These are phyloP conservation scores for Fusarium nodosum DNA, from an alignment of 2,329 filamentous ascomycete genomes.

Conservation along the genomic window DNA sequence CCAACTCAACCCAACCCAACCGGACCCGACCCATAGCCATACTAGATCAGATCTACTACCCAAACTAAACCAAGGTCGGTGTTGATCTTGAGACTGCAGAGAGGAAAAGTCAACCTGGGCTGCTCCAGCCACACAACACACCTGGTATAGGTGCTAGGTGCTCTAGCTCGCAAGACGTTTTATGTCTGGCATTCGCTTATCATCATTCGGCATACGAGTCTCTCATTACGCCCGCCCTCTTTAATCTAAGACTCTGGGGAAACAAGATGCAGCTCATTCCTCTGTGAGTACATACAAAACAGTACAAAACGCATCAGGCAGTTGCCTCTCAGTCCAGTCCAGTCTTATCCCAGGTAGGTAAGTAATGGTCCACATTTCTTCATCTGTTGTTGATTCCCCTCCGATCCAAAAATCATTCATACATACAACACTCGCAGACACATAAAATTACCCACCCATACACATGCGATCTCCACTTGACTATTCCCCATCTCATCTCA, in stretches of 20 bases:
- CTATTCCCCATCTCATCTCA: constrained; percentile 39
- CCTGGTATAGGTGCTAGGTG: not conserved
- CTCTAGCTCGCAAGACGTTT: constrained; percentile 9
- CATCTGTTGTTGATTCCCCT: constrained; percentile 23
- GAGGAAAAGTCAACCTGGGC: constrained; percentile 9
- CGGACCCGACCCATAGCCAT: not conserved
- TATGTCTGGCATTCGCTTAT: constrained; percentile 34
- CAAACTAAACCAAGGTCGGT: not conserved
- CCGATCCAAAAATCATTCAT: constrained; percentile 24
- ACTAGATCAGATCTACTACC: not conserved
- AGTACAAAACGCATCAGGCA: not conserved
- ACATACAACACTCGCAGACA: constrained; percentile 22
- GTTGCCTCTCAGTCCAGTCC: not conserved
- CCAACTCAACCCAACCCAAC: constrained; percentile 4
- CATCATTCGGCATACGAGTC: constrained; percentile 40
- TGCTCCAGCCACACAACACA: constrained; percentile 19
- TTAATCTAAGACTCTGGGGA: constrained; percentile 44
- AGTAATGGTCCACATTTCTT: constrained; percentile 43
- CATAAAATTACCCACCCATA: constrained; percentile 29
- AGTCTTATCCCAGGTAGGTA: constrained; percentile 14
- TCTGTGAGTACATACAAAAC: constrained; percentile 7
- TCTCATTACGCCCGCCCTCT: constrained; percentile 20
- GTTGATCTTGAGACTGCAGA: constrained; percentile 12
- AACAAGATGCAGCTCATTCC: constrained; percentile 38
- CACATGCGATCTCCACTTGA: constrained; percentile 42